Percentiles rank a stretch among this genome's conserved stretches.
phyloP scores from a whole-genome alignment of 2,329 filamentous ascomycete genomes.

The Cladosporium sp. region DNA sequence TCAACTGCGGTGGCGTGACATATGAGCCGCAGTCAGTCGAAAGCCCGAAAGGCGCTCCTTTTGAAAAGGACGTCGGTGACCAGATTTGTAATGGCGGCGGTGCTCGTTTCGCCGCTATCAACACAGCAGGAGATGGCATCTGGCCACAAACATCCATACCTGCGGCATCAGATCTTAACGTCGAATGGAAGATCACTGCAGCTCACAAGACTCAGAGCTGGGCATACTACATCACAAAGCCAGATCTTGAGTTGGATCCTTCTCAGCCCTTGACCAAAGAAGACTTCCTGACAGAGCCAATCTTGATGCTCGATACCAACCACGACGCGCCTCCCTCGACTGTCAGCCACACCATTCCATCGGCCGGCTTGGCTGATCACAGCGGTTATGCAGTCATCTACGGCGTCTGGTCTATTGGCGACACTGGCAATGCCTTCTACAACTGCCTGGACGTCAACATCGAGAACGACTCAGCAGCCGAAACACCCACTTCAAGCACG shows the following conservation, averaged over 20 bases:
- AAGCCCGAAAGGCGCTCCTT: conserved; percentile 10
- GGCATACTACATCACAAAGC: conserved; percentile 10
- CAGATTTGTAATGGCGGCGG: conserved; percentile 6
- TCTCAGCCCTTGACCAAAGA: conserved; percentile 4
- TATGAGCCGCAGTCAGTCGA: conserved; percentile 11
- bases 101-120: background rate
- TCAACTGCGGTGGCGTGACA: conserved; percentile 7
- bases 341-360: conserved; percentile 2
- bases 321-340: conserved; percentile 1
- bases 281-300: background rate
- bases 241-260: conserved; percentile 1
- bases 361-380: background rate
- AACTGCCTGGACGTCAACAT: conserved; percentile 11
- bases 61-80: background rate
- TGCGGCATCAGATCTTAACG: background rate
- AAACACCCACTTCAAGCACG: background rate
- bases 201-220: conserved; percentile 9
- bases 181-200: conserved; percentile 10
- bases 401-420: conserved; percentile 6
- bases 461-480: background rate
- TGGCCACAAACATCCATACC: conserved; percentile 7
- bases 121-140: background rate
- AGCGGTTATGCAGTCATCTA: conserved; percentile 8
- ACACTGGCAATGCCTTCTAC: conserved; percentile 10
- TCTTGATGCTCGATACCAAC: conserved; percentile 1